These are phyloP conservation scores for Trypanosoma lewisi DNA, from an alignment of 208 protist genomes.

Conservation along the genomic window DNA sequence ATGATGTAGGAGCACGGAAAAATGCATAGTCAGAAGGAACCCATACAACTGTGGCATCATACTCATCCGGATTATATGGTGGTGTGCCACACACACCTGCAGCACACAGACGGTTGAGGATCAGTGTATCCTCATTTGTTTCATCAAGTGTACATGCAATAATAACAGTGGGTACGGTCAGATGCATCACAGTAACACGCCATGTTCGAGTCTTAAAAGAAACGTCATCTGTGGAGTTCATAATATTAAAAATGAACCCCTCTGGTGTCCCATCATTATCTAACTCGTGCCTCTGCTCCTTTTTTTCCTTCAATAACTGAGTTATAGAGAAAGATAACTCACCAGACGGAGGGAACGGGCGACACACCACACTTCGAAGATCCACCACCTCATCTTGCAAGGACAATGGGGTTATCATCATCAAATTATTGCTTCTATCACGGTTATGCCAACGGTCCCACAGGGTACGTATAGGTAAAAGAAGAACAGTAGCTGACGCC, in stretches of 20 bases:
- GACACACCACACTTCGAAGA: constrained; percentile 7
- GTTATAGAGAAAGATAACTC: constrained; percentile 9
- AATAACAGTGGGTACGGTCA: constrained; percentile 25
- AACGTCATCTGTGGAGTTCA: constrained; percentile 7
- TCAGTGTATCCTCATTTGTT: constrained; percentile 10
- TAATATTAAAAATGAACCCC: constrained; percentile 2
- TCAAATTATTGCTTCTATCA: neutral
- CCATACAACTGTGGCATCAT: constrained; percentile 54
- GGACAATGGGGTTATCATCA: constrained; percentile 6
- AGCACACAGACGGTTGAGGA: constrained; percentile 25
- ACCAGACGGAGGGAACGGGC: neutral
- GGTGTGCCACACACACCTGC: constrained; percentile 31
- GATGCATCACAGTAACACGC: constrained; percentile 33
- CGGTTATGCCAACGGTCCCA: constrained; percentile 34
- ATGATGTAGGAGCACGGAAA: neutral
- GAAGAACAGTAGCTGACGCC: constrained; percentile 37
- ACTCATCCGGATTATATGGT: constrained; percentile 34
- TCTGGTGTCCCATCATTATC: neutral
- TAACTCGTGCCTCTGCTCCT: neutral
- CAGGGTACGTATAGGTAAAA: constrained; percentile 33
- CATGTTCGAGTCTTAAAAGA: constrained; percentile 24
- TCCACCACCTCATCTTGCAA: constrained; percentile 21
- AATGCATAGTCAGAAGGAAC: constrained; percentile 60
- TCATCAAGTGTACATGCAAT: constrained; percentile 22
- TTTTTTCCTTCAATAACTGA: constrained; percentile 8